phyloP scores from a whole-genome alignment of 805 yeast species.

The Candida coleopterorum region DNA sequence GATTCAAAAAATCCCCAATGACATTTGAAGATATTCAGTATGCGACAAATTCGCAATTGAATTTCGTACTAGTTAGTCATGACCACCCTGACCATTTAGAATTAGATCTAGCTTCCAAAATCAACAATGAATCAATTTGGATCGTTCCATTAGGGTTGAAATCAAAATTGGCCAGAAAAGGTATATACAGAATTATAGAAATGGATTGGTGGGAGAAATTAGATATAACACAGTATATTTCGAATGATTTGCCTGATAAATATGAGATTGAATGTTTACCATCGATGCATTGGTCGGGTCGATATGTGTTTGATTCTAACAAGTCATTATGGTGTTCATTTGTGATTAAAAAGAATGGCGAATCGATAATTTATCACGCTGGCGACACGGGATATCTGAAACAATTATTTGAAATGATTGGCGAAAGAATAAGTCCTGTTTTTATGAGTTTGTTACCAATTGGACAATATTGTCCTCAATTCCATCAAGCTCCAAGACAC shows the following conservation, averaged over 20 bases:
- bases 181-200: constrained; percentile 62
- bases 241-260: constrained; percentile 38
- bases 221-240: constrained; percentile 34
- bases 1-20: constrained; percentile 79
- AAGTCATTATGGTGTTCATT: constrained; percentile 86
- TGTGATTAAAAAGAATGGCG: constrained; percentile 58
- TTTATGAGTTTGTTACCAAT: constrained; percentile 75
- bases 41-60: constrained; percentile 52
- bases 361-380: constrained; percentile 80
- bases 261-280: constrained; percentile 88
- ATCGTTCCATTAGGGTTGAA: constrained; percentile 81
- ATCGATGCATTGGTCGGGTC: constrained; percentile 96
- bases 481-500: constrained; percentile 92
- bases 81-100: constrained; percentile 96
- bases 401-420: constrained; percentile 66
- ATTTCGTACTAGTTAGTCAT: constrained; percentile 78
- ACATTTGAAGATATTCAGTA: constrained; percentile 46
- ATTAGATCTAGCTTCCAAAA: constrained; percentile 44
- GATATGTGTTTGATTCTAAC: constrained; percentile 77
- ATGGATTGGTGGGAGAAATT: constrained; percentile 87
- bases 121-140: constrained; percentile 67
- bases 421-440: constrained; percentile 53
- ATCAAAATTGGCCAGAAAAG: constrained; percentile 50
- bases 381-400: constrained; percentile 92
- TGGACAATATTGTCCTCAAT: constrained; percentile 91